Evolutionary conservation across 352 stramenopile species (phyloP), one percentile per base, ranked within the genome.

Genomic region (Globisporangium heterothallicum): DNA sequence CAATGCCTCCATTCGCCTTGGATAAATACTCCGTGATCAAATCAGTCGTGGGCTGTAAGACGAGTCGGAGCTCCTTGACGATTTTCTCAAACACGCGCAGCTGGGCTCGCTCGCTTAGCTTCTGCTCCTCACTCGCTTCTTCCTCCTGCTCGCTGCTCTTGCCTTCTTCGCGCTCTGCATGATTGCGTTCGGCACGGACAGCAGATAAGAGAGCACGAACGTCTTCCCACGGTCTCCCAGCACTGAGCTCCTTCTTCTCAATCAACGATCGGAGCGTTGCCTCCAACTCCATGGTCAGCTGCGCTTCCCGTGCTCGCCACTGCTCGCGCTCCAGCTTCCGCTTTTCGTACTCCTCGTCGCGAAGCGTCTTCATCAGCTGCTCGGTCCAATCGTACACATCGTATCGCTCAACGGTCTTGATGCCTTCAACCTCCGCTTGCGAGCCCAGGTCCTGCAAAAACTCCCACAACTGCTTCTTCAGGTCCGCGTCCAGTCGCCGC

Each of bases 341-440:
- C 25, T 66, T 42, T 24, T 73, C 66, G 43, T 70, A 58, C 26
- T 86, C 65, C 48, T 86, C 49, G n/a, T 79, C 66, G 21, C 70
- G 70, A 0, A 72, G 52, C 21, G 67, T 61, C 8, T 67, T 58
- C 29, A 88, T 21, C 14, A 78, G 66, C 13, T 70, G 59, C 42
- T 90, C 75, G 3, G 66, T 63, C 75, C 76, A 86, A 36, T 84
- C 61, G 49, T 84, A 88, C n/a, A 90, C 64, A 25, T 82, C 66
- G 38, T 81, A 61, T 35, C 76, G 70, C 21, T 84, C 66, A 3
- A 78, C 50, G 21, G 61, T 63, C 29, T 49, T 47, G 34, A 68
- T 65, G 10, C 44, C 64, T 2, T 66, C 60, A 26, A 61, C 60
- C 9, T 2, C 16, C 14, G 5, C 58, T 19, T 27, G 49, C 47